Base-by-base conservation (phyloP, 306 rosid genomes). In the Trifolium pratense region DNA sequence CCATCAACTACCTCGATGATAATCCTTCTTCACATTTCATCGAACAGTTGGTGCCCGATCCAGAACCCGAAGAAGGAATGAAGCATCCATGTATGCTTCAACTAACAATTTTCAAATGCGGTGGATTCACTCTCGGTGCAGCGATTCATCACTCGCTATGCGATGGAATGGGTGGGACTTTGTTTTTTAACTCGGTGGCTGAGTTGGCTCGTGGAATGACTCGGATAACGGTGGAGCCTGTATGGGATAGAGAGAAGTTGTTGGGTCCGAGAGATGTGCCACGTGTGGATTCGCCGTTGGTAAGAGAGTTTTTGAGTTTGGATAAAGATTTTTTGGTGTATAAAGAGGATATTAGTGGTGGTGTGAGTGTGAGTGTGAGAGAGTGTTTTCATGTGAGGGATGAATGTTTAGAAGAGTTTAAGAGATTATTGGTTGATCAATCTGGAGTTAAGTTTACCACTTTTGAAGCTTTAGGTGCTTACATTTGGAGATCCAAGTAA, bases 401-500 rank as follows among this genome's bases (percentile, higher is more conserved):
- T 43, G 85, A 85, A 73, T 70, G 78, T 52, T 39, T 93, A 78
- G 88, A 91, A 13, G 63, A 20, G 49, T 81, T 89, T 39, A 93
- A 88, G 64, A 39, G 29, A 4, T 46, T 31, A 43, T 70, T 91
- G 71, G 72, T 84, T 39, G 76, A 89, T 5, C 84, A 75, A 29
- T 86, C 80, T 39, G 94, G 92, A 13, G 55, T 83, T 34, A 85
- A 75, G 12, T 93, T 91, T 73, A 93, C 97, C 51, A 85, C 93
- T 23, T 91, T 93, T 73, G 98, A 93, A 75, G 94, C 93, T 55
- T 78, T 93, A 12, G 92, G 91, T 12, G 97, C 98, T 12, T 93
- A 79, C 81, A 82, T 93, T 68, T 93, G 97, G 98, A 86, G 94
- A 9, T 91, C 94, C 81, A 93, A 93, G 97, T 91, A 78, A 81